Evolutionary conservation across 257 asterid genomes (phyloP).

Genomic region (Mitragyna speciosa): DNA sequence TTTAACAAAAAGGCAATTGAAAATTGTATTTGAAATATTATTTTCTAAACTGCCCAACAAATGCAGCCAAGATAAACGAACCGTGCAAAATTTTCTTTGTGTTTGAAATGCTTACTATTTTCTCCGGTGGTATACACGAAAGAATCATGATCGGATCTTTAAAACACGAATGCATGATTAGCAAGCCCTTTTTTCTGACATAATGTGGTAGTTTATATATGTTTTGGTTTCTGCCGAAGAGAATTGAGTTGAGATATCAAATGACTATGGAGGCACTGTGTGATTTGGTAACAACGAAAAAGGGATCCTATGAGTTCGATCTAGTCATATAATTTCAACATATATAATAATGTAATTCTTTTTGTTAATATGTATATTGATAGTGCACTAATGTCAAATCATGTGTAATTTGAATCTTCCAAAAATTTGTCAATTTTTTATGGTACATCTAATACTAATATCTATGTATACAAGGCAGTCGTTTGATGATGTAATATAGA

Average conservation of each 20-base stretch:
- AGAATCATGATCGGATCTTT: too few relatives aligned
- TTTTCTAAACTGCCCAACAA: too few relatives aligned
- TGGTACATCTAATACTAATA: not conserved
- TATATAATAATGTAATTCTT: not conserved
- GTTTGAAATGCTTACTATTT: not conserved
- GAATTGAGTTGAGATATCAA: not conserved
- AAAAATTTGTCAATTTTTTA: not conserved
- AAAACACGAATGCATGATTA: too few relatives aligned
- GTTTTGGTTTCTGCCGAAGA: not conserved
- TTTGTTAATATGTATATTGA: not conserved
- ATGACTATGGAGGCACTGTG: not conserved
- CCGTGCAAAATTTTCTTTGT: not conserved
- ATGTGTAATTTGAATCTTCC: not conserved
- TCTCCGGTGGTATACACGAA: not conserved
- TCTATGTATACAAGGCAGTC: not conserved
- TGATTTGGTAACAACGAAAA: not conserved
- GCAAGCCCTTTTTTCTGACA: not conserved
- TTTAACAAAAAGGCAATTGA: not conserved
- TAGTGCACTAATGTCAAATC: not conserved
- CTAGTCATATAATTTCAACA: not conserved
- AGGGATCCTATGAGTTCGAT: not conserved
- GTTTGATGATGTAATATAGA: not conserved
- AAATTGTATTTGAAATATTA: too few relatives aligned
- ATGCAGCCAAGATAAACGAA: not conserved
- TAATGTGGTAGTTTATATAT: not conserved